Evolutionary conservation across 2,329 filamentous ascomycete genomes (phyloP).

Genomic region (Neodidymelliopsis sp.): DNA sequence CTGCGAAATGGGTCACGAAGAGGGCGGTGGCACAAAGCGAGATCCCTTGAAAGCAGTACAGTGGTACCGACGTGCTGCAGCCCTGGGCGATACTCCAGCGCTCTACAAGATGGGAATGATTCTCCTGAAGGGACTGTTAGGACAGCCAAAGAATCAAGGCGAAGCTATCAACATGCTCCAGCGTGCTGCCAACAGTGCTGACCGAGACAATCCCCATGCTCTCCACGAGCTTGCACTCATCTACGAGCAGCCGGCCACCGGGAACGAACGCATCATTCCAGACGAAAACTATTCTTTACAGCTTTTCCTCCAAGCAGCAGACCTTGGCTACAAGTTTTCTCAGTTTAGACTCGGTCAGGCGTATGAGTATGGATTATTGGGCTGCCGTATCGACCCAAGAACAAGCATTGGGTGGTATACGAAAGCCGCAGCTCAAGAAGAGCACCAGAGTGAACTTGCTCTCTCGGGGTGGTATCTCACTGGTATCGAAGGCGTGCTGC

Average conservation of each 20-base stretch:
- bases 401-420: slow-evolving; percentile 94
- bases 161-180: slow-evolving; percentile 94
- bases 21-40: slow-evolving; percentile 88
- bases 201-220: slow-evolving; percentile 90
- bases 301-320: slow-evolving; percentile 84
- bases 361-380: slow-evolving; percentile 87
- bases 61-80: slow-evolving; percentile 95
- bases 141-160: slow-evolving; percentile 79
- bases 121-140: slow-evolving; percentile 88
- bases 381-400: slow-evolving; percentile 81
- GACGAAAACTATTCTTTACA: slow-evolving; percentile 84
- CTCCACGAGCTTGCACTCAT: slow-evolving; percentile 82
- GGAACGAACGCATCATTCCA: slow-evolving; percentile 69
- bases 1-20: slow-evolving; percentile 94
- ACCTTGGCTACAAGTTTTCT: slow-evolving; percentile 92
- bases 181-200: slow-evolving; percentile 86
- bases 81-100: slow-evolving; percentile 86
- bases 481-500: slow-evolving; percentile 83
- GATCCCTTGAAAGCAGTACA: slow-evolving; percentile 95
- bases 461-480: slow-evolving; percentile 82
- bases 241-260: slow-evolving; percentile 68
- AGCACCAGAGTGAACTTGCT: slow-evolving; percentile 84
- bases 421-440: slow-evolving; percentile 86
- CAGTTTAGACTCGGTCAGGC: slow-evolving; percentile 89
- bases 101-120: slow-evolving; percentile 99